Base-by-base conservation (phyloP, 306 rosid species). In the Dalbergia oliveri region DNA sequence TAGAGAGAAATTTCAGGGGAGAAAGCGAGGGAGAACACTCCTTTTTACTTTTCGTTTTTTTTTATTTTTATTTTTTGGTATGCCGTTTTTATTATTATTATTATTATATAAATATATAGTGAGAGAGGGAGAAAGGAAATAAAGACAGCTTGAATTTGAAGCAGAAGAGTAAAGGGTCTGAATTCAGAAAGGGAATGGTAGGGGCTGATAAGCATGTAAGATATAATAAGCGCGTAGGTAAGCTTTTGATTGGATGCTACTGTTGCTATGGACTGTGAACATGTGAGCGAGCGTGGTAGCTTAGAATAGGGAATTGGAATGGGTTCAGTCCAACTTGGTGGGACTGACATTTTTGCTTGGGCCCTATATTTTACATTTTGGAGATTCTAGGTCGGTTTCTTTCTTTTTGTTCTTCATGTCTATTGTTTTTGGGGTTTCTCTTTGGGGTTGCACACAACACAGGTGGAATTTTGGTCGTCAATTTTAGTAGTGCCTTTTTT, bases 91-190 rank as follows among this genome's bases (percentile, higher is more conserved):
- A 21, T 21, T 21, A 21, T 21, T 21, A 21, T 21, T 21, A 21
- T 21, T 21, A 21, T 0, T 21, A 21, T 53, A 53, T 18, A 59
- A 26, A 11, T 8, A 60, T 18, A 79, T 4, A 43, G 9, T 35
- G 34, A 63, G 75, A 63, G 82, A 57, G 73, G n/a, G 54, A 11
- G 34, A 26, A 50, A 13, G 21, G 68, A 84, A 59, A 45, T 78
- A 82, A 77, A 83, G 92, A 90, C 91, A 86, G 99, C 99, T 91
- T 95, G 87, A 93, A 89, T 89, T 88, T 72, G 91, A 95, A 95
- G 99, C 99, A 83, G 97, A 86, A 74, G 11, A 18, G 21, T 4
- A 6, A 8, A 26, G 31, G 2, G 53, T 3, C 3, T 11, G n/a
- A 14, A 14, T 26, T 26, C 31, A 26, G 31, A 26, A 26, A 26